Evolutionary conservation across 768 basidiomycete genomes (phyloP), one percentile per base, ranked within the genome.

Genomic region (Lactarius sp.): DNA sequence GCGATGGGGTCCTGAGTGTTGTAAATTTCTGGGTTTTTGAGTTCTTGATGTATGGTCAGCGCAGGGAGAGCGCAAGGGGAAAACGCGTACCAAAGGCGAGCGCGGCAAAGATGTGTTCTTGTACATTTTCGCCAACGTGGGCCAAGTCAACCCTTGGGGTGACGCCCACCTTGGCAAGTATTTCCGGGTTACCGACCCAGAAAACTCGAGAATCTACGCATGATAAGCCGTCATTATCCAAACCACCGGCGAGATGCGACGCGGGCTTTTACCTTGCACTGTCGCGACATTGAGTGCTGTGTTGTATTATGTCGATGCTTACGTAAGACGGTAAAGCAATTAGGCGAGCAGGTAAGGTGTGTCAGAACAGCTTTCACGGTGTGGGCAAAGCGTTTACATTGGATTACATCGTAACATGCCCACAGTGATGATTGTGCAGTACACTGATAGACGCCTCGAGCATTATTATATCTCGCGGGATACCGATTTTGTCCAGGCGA

Each of bases 141-240:
- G 74, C 71, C 6, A 83, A 72, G 52, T 81, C 77, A 31, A 81
- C 55, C 59, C 73, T 71, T 27, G 73, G 60, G 0, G 71, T 62
- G 49, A 86, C 75, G 2, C 76, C 78, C 18, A 80, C 67, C 6
- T 65, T 72, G 31, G 73, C 66, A 37, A 85, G 72, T 22, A 81
- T 64, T 2, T 72, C 73, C 14, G 69, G 68, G 39, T 77, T 73
- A 18, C 85, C 85, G 59, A 86, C 80, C 85, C 85, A 6, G 83
- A 84, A 2, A 85, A 72, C 67, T 85, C 81, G 2, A 85, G 78
- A 12, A 87, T 73, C 67, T 83, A 79, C 6, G 81, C 27, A 37
- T 6, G 8, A 39, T 44, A 41, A 14, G 18, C n/a, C 20, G 13
- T 51, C 39, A 39, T 52, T n/a, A 61, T 46, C 0, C 44, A 42